Evolutionary conservation across 148 eudicot species (phyloP), one percentile per base, ranked within the genome.

Genomic region (Suaeda aralocaspica): DNA sequence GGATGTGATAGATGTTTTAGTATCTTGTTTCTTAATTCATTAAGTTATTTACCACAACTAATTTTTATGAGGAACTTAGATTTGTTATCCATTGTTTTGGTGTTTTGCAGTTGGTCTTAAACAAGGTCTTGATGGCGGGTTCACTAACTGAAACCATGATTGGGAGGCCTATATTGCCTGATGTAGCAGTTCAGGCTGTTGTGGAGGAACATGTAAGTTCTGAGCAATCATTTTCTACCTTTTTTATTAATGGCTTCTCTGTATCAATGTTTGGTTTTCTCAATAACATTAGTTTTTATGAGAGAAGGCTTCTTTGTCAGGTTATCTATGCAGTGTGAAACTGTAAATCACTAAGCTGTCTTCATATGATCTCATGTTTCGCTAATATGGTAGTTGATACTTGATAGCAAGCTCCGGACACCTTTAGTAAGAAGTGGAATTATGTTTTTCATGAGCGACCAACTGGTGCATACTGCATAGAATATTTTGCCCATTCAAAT

Each of bases 171-270:
- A 77, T 87, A 59, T 82, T 94, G 77, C 96, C 92, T 45, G 87
- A 89, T 64, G 87, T 95, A 66, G 81, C 86, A 69, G 98, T 94
- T 75, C 87, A 91, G 78, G 98, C 97, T 58, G 89, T 91, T 64
- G 98, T 91, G 29, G 98, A 94, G 77, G 98, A 94, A 79, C 98
- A 94, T 81, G 98, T 94, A 84, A 87, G 91, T 51, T 26, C 22
- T 30, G 30, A 21, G 61, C 12, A 33, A 41, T 13, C 25, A 34
- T 16, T 50, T 42, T 6, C 0, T 66, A 45, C 33, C 33, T 11
- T 30, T 24, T 13, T 31, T 21, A 25, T 9, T 15, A 34, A 12
- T 16, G 64, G 9, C 61, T 48, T 66, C 18, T 24, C 42, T 8
- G n/a, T 25, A 36, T 66, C 36, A 13, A 66, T 5, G 24, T 70